Base-by-base conservation (phyloP, 495 filamentous ascomycete species). In the Aspergillus sclerotioniger region DNA sequence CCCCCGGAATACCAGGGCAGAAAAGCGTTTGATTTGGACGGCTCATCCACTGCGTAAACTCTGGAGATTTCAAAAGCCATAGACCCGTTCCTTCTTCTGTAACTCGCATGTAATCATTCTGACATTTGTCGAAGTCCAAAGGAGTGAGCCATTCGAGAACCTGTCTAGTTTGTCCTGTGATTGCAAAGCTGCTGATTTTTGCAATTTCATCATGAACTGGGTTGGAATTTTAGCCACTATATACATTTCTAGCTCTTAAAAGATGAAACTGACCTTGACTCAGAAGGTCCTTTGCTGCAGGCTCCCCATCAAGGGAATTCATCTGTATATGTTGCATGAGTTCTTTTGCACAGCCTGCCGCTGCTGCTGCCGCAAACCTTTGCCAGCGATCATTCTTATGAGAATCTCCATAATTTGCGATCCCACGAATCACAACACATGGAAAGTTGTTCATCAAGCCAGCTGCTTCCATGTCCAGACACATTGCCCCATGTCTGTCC, bases 401-500 rank as follows among this genome's bases (percentile, higher is more conserved):
- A 3, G 67, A 67, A 54, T 77, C 73, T 8, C 67, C 54, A 53
- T 76, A 78, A 59, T 78, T 72, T 50, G 66, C 69, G 31, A 76
- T 69, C 1, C 75, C 75, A 49, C 71, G 65, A 25, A 78, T 71
- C 10, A 76, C 71, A 45, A 75, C 54, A 56, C 69, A 75, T 19
- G 57, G 69, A 55, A 74, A 71, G 19, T 69, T 49, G 57, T 73
- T 58, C 64, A 70, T 72, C 12, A 78, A 31, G 6, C 76, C 76
- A 3, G 74, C 76, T 15, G 74, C 76, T 62, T 78, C 75, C 71
- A 78, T 78, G 33, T 79, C 75, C 33, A 72, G 63, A 51, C 66
- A 74, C 16, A 61, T 51, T 12, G 58, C 39, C 3, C 57, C 55
- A 8, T 61, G 49, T 41, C 54, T 56, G 32, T 41, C 2, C 12